phyloP scores from a whole-genome alignment of 345 rosid species.

The Mangifera indica region DNA sequence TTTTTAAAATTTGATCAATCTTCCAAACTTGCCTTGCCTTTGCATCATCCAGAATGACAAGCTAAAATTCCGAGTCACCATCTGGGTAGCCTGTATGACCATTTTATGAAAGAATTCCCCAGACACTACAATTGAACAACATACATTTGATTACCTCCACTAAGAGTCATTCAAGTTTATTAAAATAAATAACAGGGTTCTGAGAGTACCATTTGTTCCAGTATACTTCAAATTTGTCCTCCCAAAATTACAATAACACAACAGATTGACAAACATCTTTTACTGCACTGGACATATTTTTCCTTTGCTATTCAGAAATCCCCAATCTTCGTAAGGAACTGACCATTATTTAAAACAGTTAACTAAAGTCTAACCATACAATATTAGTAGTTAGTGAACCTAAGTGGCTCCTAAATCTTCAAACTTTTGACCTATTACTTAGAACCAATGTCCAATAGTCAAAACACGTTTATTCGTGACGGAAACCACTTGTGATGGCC shows the following conservation, averaged over 20 bases:
- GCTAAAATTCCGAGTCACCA: not conserved
- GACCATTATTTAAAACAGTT: too few species aligned
- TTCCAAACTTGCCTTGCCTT: not conserved
- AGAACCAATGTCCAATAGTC: too few species aligned
- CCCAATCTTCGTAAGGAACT: too few species aligned
- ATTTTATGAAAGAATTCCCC: not conserved
- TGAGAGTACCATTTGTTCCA: constrained; percentile 1
- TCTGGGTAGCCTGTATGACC: not conserved
- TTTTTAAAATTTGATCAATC: not conserved
- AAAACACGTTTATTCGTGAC: too few species aligned
- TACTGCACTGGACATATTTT: not conserved
- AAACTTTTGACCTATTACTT: too few species aligned
- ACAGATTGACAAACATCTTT: not conserved
- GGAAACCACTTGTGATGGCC: too few species aligned
- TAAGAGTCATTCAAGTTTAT: not conserved
- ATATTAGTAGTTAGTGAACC: too few species aligned
- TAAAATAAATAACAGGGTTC: not conserved
- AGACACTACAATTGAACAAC: not conserved
- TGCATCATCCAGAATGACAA: not conserved
- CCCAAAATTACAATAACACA: not conserved
- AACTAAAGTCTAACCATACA: too few species aligned
- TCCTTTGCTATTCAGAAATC: too few species aligned
- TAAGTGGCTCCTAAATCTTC: too few species aligned
- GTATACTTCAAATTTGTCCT: not conserved
- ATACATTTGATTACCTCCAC: not conserved